Evolutionary conservation across 768 basidiomycete species (phyloP).

Genomic region (Flagelloscypha sp.): DNA sequence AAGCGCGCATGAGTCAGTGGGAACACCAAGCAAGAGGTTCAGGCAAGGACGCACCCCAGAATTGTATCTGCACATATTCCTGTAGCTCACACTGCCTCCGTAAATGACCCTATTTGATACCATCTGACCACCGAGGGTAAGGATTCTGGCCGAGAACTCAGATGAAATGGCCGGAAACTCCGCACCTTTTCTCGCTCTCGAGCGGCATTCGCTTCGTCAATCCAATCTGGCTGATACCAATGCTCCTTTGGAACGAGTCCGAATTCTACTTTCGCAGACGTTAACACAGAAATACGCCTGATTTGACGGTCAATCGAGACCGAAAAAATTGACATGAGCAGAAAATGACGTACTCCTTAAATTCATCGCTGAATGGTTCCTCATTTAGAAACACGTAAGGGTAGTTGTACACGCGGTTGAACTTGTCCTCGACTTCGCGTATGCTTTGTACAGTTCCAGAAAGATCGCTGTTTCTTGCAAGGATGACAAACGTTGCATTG

Average conservation of each 20-base stretch:
- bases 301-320: constrained; percentile 13
- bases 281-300: constrained; percentile 17
- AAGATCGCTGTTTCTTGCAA: constrained; percentile 49
- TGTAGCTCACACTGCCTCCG: too few species aligned
- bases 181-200: constrained; percentile 55
- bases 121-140: constrained; percentile 28
- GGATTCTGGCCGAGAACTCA: too few species aligned
- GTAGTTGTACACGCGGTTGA: constrained; percentile 57
- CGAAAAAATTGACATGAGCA: background rate
- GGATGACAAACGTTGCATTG: constrained; percentile 13
- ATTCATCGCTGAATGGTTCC: constrained; percentile 48
- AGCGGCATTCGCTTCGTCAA: constrained; percentile 63
- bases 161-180: constrained; percentile 44
- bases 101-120: constrained; percentile 7
- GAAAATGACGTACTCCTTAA: constrained; percentile 35
- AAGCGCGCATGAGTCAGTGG: background rate
- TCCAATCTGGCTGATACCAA: constrained; percentile 73
- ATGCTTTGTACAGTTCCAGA: constrained; percentile 44
- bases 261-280: constrained; percentile 33
- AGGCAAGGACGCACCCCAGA: constrained; percentile 37
- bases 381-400: constrained; percentile 72
- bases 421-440: constrained; percentile 55
- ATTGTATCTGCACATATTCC: constrained; percentile 62
- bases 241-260: constrained; percentile 60
- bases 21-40: background rate